Conservation (phyloP, 495 filamentous ascomycete genomes). For the Oleoguttula mirabilis region DNA sequence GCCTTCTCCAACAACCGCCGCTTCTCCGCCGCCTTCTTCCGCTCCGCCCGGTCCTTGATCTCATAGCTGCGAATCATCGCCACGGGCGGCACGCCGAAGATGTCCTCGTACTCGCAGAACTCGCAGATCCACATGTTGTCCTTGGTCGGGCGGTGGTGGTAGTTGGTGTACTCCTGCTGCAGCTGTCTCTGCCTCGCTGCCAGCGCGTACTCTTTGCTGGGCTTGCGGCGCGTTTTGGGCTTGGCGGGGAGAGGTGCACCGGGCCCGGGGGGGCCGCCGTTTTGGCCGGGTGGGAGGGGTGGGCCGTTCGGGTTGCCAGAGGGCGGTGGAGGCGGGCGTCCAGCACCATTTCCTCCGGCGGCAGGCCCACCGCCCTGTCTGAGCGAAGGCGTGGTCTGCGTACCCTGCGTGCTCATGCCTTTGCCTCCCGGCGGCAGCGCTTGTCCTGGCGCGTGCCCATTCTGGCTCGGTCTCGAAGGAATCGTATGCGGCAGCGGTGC, state of each 20-base stretch:
- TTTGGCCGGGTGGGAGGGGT: slow-evolving; percentile 27
- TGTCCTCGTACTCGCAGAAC: slow-evolving; percentile 36
- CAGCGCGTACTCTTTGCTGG: slow-evolving; percentile 46
- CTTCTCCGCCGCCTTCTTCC: slow-evolving; percentile 70
- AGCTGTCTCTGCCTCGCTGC: slow-evolving; percentile 57
- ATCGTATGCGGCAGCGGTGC: no score
- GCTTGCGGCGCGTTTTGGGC: slow-evolving; percentile 39
- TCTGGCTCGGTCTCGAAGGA: not conserved
- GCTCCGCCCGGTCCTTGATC: slow-evolving; percentile 79
- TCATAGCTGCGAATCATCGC: slow-evolving; percentile 87
- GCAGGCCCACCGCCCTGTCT: slow-evolving; percentile 24
- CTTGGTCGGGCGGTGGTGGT: slow-evolving; percentile 56
- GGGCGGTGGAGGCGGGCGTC: slow-evolving; percentile 3
- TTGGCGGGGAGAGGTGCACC: slow-evolving; percentile 24
- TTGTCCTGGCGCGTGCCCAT: not conserved
- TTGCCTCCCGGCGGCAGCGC: slow-evolving; percentile 3
- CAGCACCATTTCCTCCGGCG: slow-evolving; percentile 20
- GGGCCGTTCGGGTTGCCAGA: no score
- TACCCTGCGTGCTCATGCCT: slow-evolving; percentile 46
- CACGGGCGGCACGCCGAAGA: slow-evolving; percentile 53
- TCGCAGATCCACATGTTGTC: slow-evolving; percentile 88
- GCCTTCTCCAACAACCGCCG: slow-evolving; percentile 80
- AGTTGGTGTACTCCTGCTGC: slow-evolving; percentile 61
- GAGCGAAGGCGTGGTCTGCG: slow-evolving; percentile 49
- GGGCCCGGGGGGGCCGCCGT: not conserved